Evolutionary conservation across 305 asterid genomes (phyloP), one percentile per base, ranked within the genome.

Genomic region (Fraxinus nigra): DNA sequence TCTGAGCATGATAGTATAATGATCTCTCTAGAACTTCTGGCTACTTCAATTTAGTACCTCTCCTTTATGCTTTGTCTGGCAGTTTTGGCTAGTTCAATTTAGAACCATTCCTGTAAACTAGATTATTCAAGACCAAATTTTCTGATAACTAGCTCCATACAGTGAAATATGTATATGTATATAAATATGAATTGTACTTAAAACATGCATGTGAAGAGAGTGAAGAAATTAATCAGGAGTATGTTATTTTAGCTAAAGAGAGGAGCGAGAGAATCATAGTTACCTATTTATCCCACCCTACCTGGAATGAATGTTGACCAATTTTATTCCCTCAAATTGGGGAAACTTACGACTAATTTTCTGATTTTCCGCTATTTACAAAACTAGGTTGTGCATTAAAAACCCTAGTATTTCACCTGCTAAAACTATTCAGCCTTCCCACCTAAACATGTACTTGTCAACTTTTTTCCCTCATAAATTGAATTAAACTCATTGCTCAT

Each of bases 181-280:
- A 24, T 48, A 20, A 59, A 35, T 63, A 30, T 40, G 54, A 30
- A 35, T 56, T 82, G 75, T 32, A 43, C 20, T 30, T 65, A 67
- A 24, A 40, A 7, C 33, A 72, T 72, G 79, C 79, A n/a, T 11
- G 75, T 72, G 82, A 77, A 70, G 59, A 61, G 28, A 4, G 40
- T 46, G 70, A 65, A 32, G 46, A 14, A 38, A 61, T 61, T 13
- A 22, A 63, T 11, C 67, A 48, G 72, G 24, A 59, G 14, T 8
- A 59, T 30, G 28, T 22, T 61, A 46, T n/a, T 75, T 22, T 28
- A 79, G 80, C 75, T 79, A 26, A 75, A 81, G 56, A 9, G 78
- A 78, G 61, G 72, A 56, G 63, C 63, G 43, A 46, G 30, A 79
- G 67, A 30, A 20, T 70, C 77, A 26, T 74, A 26, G 61, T 24